Evolutionary conservation across 805 yeast species (phyloP).

Genomic region (Hanseniaspora singularis): DNA sequence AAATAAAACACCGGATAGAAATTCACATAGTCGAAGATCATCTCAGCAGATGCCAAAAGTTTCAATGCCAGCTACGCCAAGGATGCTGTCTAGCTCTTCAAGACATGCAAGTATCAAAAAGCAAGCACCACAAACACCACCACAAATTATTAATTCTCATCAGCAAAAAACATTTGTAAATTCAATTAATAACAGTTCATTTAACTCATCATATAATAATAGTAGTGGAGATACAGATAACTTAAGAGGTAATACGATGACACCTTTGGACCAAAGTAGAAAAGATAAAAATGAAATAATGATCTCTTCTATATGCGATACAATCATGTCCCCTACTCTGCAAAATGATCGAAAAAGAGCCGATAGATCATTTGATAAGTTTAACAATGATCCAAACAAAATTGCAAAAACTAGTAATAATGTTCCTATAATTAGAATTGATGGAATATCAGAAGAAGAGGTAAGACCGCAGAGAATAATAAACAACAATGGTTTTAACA

Average conservation of each 20-base stretch:
- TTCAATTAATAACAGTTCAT: background rate
- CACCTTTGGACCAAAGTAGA: too few relatives aligned
- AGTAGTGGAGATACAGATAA: slow-evolving; percentile 11
- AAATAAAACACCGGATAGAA: slow-evolving; percentile 5
- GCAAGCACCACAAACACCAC: slow-evolving; percentile 9
- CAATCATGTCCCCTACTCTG: background rate
- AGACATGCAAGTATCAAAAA: slow-evolving; percentile 2
- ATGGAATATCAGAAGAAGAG: too few relatives aligned
- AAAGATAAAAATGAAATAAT: too few relatives aligned
- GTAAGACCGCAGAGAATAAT: too few relatives aligned
- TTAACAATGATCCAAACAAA: background rate
- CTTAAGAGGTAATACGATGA: too few relatives aligned
- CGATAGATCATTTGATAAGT: background rate
- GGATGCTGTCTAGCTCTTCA: slow-evolving; percentile 40
- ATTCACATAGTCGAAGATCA: background rate
- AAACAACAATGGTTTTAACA: background rate
- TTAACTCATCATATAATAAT: slow-evolving; percentile 19
- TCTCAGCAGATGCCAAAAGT: slow-evolving; percentile 16
- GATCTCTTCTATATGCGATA: background rate
- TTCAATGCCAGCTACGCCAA: slow-evolving; percentile 51
- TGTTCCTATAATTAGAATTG: too few relatives aligned
- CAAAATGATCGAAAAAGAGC: background rate
- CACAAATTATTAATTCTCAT: slow-evolving; percentile 7
- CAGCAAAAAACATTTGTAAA: slow-evolving; percentile 8
- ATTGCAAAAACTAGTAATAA: background rate